Percentiles rank a stretch among this genome's conserved stretches.
phyloP scores from a whole-genome alignment of 169 alveolate genomes.

The Plasmodium gallinaceum region DNA sequence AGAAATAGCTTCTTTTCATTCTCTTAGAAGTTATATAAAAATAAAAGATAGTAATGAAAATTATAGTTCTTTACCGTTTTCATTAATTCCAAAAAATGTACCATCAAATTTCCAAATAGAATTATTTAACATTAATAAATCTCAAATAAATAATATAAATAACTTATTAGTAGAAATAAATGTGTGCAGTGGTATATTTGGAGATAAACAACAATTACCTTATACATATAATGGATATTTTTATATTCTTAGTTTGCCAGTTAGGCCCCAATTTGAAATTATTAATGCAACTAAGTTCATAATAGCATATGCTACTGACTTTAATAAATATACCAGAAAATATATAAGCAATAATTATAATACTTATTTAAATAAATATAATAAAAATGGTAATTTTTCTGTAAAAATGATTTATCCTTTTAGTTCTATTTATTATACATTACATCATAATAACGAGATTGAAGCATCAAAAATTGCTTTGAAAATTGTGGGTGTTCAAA shows the following conservation, averaged over 20 bases:
- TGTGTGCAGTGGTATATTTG: slow-evolving; percentile 86
- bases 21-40: slow-evolving; percentile 68
- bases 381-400: slow-evolving; percentile 63
- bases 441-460: slow-evolving; percentile 60
- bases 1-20: slow-evolving; percentile 77
- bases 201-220: slow-evolving; percentile 86
- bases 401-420: slow-evolving; percentile 76
- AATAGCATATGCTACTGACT: slow-evolving; percentile 83
- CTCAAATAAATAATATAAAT: slow-evolving; percentile 70
- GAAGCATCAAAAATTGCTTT: slow-evolving; percentile 79
- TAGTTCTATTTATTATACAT: slow-evolving; percentile 69
- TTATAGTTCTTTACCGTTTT: slow-evolving; percentile 79
- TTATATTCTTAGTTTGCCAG: slow-evolving; percentile 84
- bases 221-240: slow-evolving; percentile 88
- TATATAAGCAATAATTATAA: slow-evolving; percentile 39
- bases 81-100: slow-evolving; percentile 84
- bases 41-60: slow-evolving; percentile 67
- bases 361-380: slow-evolving; percentile 52
- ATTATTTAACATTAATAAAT: slow-evolving; percentile 58
- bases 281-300: slow-evolving; percentile 84
- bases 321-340: slow-evolving; percentile 45
- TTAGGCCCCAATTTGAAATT: slow-evolving; percentile 86
- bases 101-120: slow-evolving; percentile 85
- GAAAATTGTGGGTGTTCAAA: slow-evolving; percentile 71
- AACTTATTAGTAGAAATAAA: slow-evolving; percentile 84